These are phyloP conservation scores for Dalbergia cultrata DNA, from an alignment of 306 rosid genomes.

Conservation along the genomic window DNA sequence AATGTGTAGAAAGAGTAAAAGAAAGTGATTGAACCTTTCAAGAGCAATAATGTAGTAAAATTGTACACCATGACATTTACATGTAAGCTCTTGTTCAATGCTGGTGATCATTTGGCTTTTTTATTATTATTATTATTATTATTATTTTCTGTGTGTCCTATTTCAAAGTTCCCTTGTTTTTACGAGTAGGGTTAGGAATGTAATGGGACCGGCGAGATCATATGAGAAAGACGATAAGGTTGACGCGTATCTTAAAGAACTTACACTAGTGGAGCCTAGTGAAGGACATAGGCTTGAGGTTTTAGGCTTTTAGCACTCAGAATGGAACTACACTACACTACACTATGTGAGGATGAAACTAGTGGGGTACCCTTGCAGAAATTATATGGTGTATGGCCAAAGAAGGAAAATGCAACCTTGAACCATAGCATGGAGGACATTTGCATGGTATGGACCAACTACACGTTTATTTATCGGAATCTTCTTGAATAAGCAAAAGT, in stretches of 20 bases:
- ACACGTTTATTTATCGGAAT: constrained; percentile 23
- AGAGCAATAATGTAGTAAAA: too few species aligned
- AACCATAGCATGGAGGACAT: not conserved
- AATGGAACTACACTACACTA: not conserved
- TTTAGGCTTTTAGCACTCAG: not conserved
- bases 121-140: too few species aligned
- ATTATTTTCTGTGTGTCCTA: too few species aligned
- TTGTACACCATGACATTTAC: too few species aligned
- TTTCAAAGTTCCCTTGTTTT: too few species aligned
- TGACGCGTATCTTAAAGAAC: not conserved
- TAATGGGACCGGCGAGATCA: not conserved
- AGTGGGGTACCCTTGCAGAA: not conserved
- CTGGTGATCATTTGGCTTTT: too few species aligned
- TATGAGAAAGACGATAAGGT: not conserved
- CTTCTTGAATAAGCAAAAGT: not conserved
- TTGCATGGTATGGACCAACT: not conserved
- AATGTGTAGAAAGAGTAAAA: not conserved
- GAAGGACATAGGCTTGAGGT: not conserved
- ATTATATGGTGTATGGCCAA: not conserved
- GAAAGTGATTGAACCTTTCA: too few species aligned
- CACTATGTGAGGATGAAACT: not conserved
- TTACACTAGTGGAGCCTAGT: not conserved
- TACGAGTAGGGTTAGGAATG: too few species aligned
- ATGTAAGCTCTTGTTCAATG: too few species aligned
- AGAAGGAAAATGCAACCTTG: not conserved